Conservation (phyloP, 2,329 filamentous ascomycete species). For the Boeremia lycopersici region DNA sequence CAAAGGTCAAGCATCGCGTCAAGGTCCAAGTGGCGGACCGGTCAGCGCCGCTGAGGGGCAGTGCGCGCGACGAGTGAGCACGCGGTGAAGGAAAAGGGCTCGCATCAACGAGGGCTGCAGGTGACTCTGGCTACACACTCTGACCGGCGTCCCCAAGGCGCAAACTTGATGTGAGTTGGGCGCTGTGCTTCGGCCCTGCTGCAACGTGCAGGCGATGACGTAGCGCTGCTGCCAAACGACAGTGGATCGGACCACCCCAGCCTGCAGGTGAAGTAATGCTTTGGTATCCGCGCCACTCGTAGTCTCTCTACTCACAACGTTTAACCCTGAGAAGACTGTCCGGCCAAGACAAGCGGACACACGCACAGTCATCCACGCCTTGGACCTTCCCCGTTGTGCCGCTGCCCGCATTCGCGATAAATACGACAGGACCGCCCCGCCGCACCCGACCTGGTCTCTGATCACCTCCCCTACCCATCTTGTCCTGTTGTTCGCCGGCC, state of each 20-base stretch:
- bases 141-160: slow-evolving; percentile 8
- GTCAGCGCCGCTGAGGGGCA: slow-evolving; percentile 12
- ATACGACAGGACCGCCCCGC: slow-evolving; percentile 11
- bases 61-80: neutral
- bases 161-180: slow-evolving; percentile 15
- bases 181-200: slow-evolving; percentile 14
- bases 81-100: slow-evolving; percentile 6
- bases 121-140: slow-evolving; percentile 2
- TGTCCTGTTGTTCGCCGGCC: slow-evolving; percentile 26
- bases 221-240: slow-evolving; percentile 7
- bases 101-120: neutral
- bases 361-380: slow-evolving; percentile 10
- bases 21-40: slow-evolving; percentile 8
- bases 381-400: slow-evolving; percentile 7
- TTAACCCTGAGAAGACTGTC: slow-evolving; percentile 8
- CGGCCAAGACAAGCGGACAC: slow-evolving; percentile 13
- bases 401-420: slow-evolving; percentile 12
- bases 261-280: slow-evolving; percentile 9
- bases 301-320: slow-evolving; percentile 8
- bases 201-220: slow-evolving; percentile 9
- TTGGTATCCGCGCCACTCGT: slow-evolving; percentile 7
- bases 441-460: slow-evolving; percentile 8
- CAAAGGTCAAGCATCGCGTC: slow-evolving; percentile 10
- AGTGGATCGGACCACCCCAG: slow-evolving; percentile 7
- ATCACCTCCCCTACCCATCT: slow-evolving; percentile 16